A percentile compares a stretch with the other conserved stretches of the same genome.
phyloP scores from a whole-genome alignment of 73 alveolate genomes.

The Effrenium voratum region DNA sequence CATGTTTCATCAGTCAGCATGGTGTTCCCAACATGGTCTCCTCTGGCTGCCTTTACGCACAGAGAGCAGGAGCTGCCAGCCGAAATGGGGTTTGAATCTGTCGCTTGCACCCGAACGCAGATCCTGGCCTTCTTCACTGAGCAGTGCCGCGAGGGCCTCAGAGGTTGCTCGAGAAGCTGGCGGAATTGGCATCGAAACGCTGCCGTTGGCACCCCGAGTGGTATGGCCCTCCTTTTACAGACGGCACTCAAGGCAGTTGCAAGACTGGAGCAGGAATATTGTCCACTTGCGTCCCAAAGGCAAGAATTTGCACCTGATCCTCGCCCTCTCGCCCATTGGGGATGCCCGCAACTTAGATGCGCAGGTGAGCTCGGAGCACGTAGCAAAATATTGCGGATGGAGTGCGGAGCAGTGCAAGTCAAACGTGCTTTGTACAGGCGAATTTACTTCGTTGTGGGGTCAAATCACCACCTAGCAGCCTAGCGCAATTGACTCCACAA shows the following conservation, averaged over 20 bases:
- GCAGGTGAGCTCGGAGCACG: neutral
- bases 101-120: neutral
- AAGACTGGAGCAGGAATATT: neutral
- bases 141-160: constrained; percentile 94
- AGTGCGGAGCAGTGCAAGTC: too few relatives aligned
- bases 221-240: neutral
- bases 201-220: too few relatives aligned
- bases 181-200: too few relatives aligned
- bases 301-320: constrained; percentile 95
- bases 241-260: neutral
- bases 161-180: neutral
- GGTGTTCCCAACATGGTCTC: too few relatives aligned
- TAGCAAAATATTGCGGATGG: neutral
- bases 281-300: neutral
- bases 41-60: too few relatives aligned
- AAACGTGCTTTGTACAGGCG: too few relatives aligned
- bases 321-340: constrained; percentile 99
- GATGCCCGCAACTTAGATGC: constrained; percentile 62
- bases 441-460: too few relatives aligned
- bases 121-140: constrained; percentile 85
- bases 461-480: too few relatives aligned
- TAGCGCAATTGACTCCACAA: too few relatives aligned
- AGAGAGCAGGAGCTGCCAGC: neutral
- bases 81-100: too few relatives aligned
- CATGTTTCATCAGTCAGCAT: too few relatives aligned